phyloP scores from a whole-genome alignment of 2,329 filamentous ascomycete genomes.

The Pseudogymnoascus pannorum region DNA sequence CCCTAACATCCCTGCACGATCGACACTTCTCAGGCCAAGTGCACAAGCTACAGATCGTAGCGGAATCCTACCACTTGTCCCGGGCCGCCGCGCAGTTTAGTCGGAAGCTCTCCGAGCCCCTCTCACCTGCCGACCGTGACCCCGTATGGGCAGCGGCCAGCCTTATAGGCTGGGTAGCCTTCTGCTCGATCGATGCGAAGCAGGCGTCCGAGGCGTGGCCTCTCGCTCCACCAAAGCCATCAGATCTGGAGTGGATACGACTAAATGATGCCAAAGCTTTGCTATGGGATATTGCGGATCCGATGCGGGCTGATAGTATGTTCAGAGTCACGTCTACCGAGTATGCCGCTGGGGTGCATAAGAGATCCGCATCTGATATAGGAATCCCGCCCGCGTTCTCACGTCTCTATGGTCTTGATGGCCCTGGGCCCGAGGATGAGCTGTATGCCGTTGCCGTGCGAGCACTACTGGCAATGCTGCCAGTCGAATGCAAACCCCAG shows the following conservation, averaged over 20 bases:
- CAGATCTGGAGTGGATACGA: slow-evolving; percentile 51
- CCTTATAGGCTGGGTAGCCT: slow-evolving; percentile 39
- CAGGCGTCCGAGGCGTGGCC: slow-evolving; percentile 48
- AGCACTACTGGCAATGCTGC: slow-evolving; percentile 10
- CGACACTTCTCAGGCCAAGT: slow-evolving; percentile 30
- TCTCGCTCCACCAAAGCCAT: slow-evolving; percentile 34
- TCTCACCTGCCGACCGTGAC: slow-evolving; percentile 37
- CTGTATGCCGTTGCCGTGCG: slow-evolving; percentile 16
- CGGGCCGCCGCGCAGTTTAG: slow-evolving; percentile 43
- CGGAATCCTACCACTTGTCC: slow-evolving; percentile 41
- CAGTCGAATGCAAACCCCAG: slow-evolving; percentile 25
- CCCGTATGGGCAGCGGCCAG: slow-evolving; percentile 41
- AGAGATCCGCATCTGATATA: slow-evolving; percentile 9
- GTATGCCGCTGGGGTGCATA: neutral
- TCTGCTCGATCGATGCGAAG: slow-evolving; percentile 37
- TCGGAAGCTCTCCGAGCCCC: slow-evolving; percentile 32
- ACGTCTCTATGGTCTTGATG: slow-evolving; percentile 13
- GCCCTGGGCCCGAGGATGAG: slow-evolving; percentile 10
- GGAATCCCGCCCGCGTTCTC: slow-evolving; percentile 14
- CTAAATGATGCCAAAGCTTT: slow-evolving; percentile 49
- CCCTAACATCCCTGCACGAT: slow-evolving; percentile 47
- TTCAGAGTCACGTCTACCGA: slow-evolving; percentile 29
- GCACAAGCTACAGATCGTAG: slow-evolving; percentile 22
- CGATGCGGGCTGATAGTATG: slow-evolving; percentile 39
- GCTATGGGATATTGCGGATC: slow-evolving; percentile 45